Conservation (phyloP, 2,329 filamentous ascomycete species). For the Metarhizium sp. region DNA sequence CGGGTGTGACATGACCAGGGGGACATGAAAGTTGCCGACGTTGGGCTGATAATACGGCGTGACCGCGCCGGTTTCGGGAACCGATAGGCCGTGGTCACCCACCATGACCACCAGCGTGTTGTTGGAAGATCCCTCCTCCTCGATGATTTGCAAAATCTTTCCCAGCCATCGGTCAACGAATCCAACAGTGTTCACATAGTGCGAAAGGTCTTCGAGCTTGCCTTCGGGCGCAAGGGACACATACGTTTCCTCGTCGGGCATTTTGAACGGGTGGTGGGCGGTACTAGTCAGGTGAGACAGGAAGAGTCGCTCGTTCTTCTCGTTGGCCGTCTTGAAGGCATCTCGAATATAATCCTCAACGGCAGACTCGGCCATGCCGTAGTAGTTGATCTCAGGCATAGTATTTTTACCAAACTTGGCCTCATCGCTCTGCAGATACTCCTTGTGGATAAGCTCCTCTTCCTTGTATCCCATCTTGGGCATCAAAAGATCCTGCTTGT, state of each 20-base stretch:
- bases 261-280: conserved; percentile 23
- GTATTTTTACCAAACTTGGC: conserved; percentile 21
- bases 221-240: conserved; percentile 15
- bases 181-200: conserved; percentile 22
- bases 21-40: conserved; percentile 24
- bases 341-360: conserved; percentile 24
- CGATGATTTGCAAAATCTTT: conserved; percentile 19
- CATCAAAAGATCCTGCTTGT: conserved; percentile 24
- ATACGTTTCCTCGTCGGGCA: conserved; percentile 19
- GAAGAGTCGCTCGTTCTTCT: conserved; percentile 22
- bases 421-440: conserved; percentile 18
- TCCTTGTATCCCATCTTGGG: conserved; percentile 18
- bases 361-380: conserved; percentile 21
- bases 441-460: conserved; percentile 16
- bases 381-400: conserved; percentile 24
- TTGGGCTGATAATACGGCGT: conserved; percentile 24
- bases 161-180: conserved; percentile 24
- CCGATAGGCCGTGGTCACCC: conserved; percentile 23
- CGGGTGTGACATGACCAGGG: conserved; percentile 24
- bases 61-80: conserved; percentile 20
- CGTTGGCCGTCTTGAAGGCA: conserved; percentile 18
- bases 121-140: conserved; percentile 20
- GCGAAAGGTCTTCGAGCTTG: conserved; percentile 20
- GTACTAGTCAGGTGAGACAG: conserved; percentile 27
- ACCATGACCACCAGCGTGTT: conserved; percentile 22